phyloP scores from a whole-genome alignment of 805 yeast species.

The Spathaspora arborariae region DNA sequence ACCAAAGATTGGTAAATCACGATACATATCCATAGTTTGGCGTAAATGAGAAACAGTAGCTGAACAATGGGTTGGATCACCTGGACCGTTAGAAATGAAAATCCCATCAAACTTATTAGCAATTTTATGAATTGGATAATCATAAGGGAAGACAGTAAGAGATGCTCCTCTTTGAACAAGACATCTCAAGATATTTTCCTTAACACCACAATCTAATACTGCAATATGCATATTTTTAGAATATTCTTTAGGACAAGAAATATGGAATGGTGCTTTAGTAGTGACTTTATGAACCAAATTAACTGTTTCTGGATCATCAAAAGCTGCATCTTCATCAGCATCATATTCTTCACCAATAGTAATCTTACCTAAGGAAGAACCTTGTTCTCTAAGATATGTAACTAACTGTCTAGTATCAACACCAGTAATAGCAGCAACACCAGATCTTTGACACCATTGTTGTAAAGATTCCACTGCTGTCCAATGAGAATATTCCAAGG shows the following conservation, averaged over 20 bases:
- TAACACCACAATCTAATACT: slow-evolving; percentile 96
- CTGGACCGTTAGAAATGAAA: slow-evolving; percentile 95
- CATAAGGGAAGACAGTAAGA: slow-evolving; percentile 93
- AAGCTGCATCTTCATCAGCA: slow-evolving; percentile 88
- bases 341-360: slow-evolving; percentile 88
- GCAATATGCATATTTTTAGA: slow-evolving; percentile 73
- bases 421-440: slow-evolving; percentile 92
- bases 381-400: slow-evolving; percentile 89
- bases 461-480: slow-evolving; percentile 95
- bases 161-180: slow-evolving; percentile 94
- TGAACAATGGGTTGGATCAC: slow-evolving; percentile 92
- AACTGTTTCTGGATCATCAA: slow-evolving; percentile 83
- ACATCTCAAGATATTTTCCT: slow-evolving; percentile 94
- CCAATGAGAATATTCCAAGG: slow-evolving; percentile 98
- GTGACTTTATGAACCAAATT: slow-evolving; percentile 92
- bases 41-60: slow-evolving; percentile 71
- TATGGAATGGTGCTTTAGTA: slow-evolving; percentile 92
- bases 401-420: slow-evolving; percentile 97
- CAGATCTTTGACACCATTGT: slow-evolving; percentile 95
- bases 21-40: slow-evolving; percentile 59
- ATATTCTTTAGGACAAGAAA: slow-evolving; percentile 56
- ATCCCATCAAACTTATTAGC: slow-evolving; percentile 93
- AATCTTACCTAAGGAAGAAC: slow-evolving; percentile 88
- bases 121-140: slow-evolving; percentile 87
- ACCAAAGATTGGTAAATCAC: slow-evolving; percentile 87